Evolutionary conservation across 2,329 filamentous ascomycete species (phyloP), one percentile per base, ranked within the genome.

Genomic region (Penicillium occitanis): DNA sequence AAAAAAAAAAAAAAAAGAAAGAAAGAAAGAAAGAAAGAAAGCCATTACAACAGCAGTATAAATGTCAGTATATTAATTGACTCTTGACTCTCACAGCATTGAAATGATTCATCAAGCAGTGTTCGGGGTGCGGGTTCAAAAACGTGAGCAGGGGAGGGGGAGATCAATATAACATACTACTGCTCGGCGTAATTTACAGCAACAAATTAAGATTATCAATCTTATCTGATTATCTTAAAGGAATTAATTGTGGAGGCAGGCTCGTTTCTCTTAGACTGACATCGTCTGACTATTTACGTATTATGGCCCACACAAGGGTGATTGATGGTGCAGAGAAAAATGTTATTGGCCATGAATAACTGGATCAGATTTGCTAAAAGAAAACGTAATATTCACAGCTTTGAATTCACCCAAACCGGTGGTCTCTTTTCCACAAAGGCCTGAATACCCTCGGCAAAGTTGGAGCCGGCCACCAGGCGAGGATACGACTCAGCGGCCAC

Each of bases 351-450:
- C 2, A 5, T 13, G 5, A n/a, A 33, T 6, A 17, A 10, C 0
- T 3, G 25, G 25, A 33, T 30, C 14, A n/a, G 3, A 50, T 11
- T 10, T 30, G 42, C 42, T 14, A 22, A 19, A 13, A 57, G 5
- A 28, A 37, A 57, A 22, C 19, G n/a, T 22, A 25, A 57, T 22
- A 11, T 25, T 57, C 17, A 64, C 10, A 64, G 51, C 51, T 64
- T 64, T 33, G 62, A 44, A 28, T 64, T 48, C 35, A 28, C 33
- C 89, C 89, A 91, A 28, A 80, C 81, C 1, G 89, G 84, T 75
- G 85, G 84, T 72, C 89, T 81, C 81, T 87, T 90, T 83, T 92
- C 89, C 6, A 89, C 86, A 79, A 92, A 92, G 68, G 88, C 90
- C 76, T 76, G 80, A n/a, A 92, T 81, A 0, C 90, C 90, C 77